Evolutionary conservation across 2,329 filamentous ascomycete species (phyloP).

Genomic region (Penicillium sp.): DNA sequence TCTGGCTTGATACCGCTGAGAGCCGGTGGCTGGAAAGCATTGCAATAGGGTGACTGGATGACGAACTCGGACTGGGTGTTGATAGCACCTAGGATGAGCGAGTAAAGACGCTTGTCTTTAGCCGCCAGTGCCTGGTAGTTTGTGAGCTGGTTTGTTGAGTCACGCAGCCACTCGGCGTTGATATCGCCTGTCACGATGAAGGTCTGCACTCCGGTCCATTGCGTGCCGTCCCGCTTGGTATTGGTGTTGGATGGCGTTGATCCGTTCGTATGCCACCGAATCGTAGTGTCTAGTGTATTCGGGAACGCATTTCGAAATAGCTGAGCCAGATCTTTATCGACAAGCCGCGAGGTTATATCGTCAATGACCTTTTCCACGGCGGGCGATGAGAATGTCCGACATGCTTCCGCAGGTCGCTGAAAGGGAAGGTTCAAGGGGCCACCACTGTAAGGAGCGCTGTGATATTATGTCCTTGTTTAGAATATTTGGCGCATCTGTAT

Average conservation of each 20-base stretch:
- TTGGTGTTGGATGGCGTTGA: conserved; percentile 31
- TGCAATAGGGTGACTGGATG: conserved; percentile 93
- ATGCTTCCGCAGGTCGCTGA: conserved; percentile 76
- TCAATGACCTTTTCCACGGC: conserved; percentile 84
- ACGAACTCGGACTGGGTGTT: conserved; percentile 96
- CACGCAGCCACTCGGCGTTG: conserved; percentile 86
- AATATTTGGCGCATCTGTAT: not conserved
- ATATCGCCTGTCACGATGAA: conserved; percentile 95
- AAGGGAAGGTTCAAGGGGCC: conserved; percentile 79
- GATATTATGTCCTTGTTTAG: not conserved
- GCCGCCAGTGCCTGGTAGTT: conserved; percentile 85
- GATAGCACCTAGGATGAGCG: conserved; percentile 84
- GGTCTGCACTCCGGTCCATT: conserved; percentile 82
- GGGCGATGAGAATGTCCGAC: conserved; percentile 84
- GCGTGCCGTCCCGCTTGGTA: conserved; percentile 51
- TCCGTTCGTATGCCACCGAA: conserved; percentile 78
- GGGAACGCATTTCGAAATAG: conserved; percentile 96
- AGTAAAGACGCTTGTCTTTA: conserved; percentile 73
- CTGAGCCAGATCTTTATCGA: conserved; percentile 81
- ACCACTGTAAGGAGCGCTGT: conserved; percentile 72
- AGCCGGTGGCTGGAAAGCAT: conserved; percentile 93
- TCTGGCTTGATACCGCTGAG: conserved; percentile 71
- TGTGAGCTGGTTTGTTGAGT: conserved; percentile 88
- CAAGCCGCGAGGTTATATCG: conserved; percentile 74
- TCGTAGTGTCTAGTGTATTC: conserved; percentile 84